Conservation (phyloP, 345 rosid genomes). For the Salix brachista region DNA sequence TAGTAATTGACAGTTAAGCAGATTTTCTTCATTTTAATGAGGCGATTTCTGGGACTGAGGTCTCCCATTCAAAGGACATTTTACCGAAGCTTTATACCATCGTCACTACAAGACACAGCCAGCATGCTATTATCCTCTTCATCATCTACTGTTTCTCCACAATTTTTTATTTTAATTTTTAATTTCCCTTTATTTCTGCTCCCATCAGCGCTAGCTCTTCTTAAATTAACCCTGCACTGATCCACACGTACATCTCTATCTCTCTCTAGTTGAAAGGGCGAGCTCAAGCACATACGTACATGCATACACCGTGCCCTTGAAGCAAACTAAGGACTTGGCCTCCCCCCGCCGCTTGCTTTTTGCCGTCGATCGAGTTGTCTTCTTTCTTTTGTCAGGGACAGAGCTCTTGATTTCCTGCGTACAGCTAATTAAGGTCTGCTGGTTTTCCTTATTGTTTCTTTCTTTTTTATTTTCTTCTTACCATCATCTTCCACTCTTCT, state of each 20-base stretch:
- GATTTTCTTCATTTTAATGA: slow-evolving; percentile 45
- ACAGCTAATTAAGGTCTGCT: slow-evolving; percentile 3
- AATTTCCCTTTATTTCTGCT: slow-evolving; percentile 45
- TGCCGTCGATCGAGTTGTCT: slow-evolving; percentile 28
- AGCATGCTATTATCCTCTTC: not conserved
- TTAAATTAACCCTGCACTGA: slow-evolving; percentile 32
- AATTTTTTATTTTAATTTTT: not conserved
- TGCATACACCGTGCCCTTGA: slow-evolving; percentile 54
- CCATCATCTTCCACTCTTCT: slow-evolving; percentile 17
- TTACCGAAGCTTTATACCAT: slow-evolving; percentile 21
- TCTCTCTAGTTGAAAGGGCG: too few species aligned
- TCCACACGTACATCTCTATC: slow-evolving; percentile 29
- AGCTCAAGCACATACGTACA: not conserved
- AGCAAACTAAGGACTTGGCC: slow-evolving; percentile 46
- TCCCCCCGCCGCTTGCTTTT: slow-evolving; percentile 23
- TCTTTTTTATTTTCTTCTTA: not conserved
- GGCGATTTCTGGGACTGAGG: slow-evolving; percentile 56
- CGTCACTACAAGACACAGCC: slow-evolving; percentile 10
- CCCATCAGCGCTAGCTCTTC: slow-evolving; percentile 19
- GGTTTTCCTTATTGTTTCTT: slow-evolving; percentile 17
- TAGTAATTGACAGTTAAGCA: slow-evolving; percentile 39
- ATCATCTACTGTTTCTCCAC: slow-evolving; percentile 3
- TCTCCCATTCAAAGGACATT: slow-evolving; percentile 70
- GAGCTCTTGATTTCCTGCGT: slow-evolving; percentile 15
- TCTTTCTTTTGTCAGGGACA: slow-evolving; percentile 38